Conservation (phyloP, 176 grass and related monocot genomes). For the Triticum aestivum region IWGSC_CS_RefSeq_v2.1 NC_057813.1:121859233-121859732, state of each 20-base stretch:
- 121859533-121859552: background rate
- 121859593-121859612: background rate
- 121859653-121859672: background rate
- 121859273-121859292: background rate
- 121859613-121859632: slow-evolving; percentile 17
- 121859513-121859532: background rate
- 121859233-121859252: background rate
- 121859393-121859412: background rate
- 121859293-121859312: background rate
- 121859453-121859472: background rate
- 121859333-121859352: background rate
- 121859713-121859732: background rate
- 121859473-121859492: background rate
- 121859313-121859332: background rate
- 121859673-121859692: background rate
- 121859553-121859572: background rate
- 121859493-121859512: background rate
- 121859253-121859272: background rate
- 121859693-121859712: too few species aligned
- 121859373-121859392: background rate
- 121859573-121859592: background rate
- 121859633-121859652: background rate
- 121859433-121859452: background rate
- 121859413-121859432: too few species aligned
- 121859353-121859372: background rate